Percentiles rank a stretch among this genome's conserved stretches.
Evolutionary conservation across 768 basidiomycete species (phyloP).

Genomic region (Pisolithus tinctorius): DNA sequence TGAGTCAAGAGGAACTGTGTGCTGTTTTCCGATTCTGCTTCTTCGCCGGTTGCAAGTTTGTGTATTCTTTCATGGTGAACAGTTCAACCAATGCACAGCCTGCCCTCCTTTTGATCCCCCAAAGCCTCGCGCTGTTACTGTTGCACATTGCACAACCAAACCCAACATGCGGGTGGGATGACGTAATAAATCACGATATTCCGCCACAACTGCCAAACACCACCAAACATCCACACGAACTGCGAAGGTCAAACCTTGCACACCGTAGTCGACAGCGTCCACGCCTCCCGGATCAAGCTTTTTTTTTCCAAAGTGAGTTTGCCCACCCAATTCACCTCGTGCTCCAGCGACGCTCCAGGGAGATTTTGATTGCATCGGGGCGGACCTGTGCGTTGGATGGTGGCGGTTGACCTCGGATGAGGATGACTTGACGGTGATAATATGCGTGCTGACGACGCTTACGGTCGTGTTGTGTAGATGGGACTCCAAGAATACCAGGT

Average conservation of each 20-base stretch:
- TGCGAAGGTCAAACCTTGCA: slow-evolving; percentile 1
- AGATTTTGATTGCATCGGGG: background rate
- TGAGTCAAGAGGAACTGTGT: no score
- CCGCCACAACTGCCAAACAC: slow-evolving; percentile 12
- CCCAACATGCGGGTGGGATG: no score
- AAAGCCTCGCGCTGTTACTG: no score
- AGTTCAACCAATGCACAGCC: no score
- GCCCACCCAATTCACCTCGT: background rate
- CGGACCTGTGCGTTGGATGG: slow-evolving; percentile 27
- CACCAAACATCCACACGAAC: slow-evolving; percentile 18
- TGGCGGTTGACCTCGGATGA: slow-evolving; percentile 3
- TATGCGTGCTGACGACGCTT: slow-evolving; percentile 11
- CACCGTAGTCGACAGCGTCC: slow-evolving; percentile 23
- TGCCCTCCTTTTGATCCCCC: no score
- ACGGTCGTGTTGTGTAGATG: slow-evolving; percentile 42
- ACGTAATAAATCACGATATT: background rate
- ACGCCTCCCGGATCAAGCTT: slow-evolving; percentile 18
- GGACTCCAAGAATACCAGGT: slow-evolving; percentile 90
- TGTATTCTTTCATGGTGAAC: no score
- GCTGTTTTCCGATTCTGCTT: no score
- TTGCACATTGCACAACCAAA: no score
- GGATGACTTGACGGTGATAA: no score
- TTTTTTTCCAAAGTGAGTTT: slow-evolving; percentile 23
- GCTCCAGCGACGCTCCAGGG: background rate
- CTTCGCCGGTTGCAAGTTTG: no score